These are phyloP conservation scores for Breynia disticha DNA, from an alignment of 441 rosid species.

Conservation along the genomic window DNA sequence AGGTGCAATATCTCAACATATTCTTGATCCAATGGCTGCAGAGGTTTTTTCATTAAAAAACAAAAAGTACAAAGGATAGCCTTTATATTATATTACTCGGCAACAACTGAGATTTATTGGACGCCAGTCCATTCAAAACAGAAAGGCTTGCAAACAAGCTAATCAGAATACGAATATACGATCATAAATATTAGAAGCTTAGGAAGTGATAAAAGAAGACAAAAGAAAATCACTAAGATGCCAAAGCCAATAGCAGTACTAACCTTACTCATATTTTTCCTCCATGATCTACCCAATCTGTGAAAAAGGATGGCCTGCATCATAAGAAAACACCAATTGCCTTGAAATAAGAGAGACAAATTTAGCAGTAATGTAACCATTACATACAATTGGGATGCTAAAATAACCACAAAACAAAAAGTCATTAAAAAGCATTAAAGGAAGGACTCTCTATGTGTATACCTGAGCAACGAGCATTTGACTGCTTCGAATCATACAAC, in stretches of 20 bases:
- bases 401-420: too few species aligned
- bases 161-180: too few species aligned
- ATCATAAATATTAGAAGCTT: not conserved
- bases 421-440: not conserved
- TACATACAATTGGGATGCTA: not conserved
- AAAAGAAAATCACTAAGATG: slow-evolving; percentile 1
- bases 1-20: slow-evolving; percentile 65
- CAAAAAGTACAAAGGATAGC: slow-evolving; percentile 13
- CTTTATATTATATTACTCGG: not conserved
- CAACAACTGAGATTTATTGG: not conserved
- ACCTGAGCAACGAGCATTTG: slow-evolving; percentile 97
- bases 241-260: not conserved
- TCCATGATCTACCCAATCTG: slow-evolving; percentile 80
- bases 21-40: slow-evolving; percentile 55
- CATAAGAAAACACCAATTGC: slow-evolving; percentile 9
- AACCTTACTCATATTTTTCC: slow-evolving; percentile 49
- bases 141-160: not conserved
- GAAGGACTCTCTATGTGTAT: not conserved
- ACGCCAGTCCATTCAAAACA: not conserved
- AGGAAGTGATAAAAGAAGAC: not conserved
- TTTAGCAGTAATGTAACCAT: not conserved
- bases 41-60: slow-evolving; percentile 15
- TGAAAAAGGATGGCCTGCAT: slow-evolving; percentile 77
- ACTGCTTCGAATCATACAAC: slow-evolving; percentile 96
- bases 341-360: not conserved